These are phyloP conservation scores for Globisporangium irregulare DNA, from an alignment of 352 stramenopile species.

Conservation along the genomic window DNA sequence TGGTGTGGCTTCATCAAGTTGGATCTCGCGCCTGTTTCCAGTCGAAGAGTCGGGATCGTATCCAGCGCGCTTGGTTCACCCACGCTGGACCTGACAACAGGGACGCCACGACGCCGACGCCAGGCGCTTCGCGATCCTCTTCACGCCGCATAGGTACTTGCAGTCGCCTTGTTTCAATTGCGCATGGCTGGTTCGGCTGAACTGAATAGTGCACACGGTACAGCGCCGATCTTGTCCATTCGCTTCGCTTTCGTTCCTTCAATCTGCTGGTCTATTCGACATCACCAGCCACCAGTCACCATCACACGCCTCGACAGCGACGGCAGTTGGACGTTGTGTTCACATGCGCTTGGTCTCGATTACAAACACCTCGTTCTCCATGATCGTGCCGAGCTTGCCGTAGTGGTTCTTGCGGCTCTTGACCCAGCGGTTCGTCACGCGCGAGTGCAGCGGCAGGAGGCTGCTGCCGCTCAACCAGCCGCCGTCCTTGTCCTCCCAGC, in stretches of 20 bases:
- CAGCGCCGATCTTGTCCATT: background rate
- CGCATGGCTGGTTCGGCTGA: background rate
- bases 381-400: conserved; percentile 63
- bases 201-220: background rate
- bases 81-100: background rate
- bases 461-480: conserved; percentile 17
- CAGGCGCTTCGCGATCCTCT: background rate
- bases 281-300: background rate
- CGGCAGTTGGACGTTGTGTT: conserved; percentile 4
- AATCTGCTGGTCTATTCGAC: background rate
- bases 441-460: conserved; percentile 43
- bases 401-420: conserved; percentile 60
- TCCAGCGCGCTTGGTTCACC: background rate
- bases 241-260: background rate
- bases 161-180: background rate
- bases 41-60: background rate
- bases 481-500: conserved; percentile 54
- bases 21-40: background rate
- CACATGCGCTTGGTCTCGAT: conserved; percentile 63
- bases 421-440: conserved; percentile 62
- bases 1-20: background rate
- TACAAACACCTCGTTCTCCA: conserved; percentile 65
- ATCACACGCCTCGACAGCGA: background rate
- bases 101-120: background rate
- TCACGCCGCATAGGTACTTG: background rate